Base-by-base conservation (phyloP, 2,329 filamentous ascomycete genomes). In the Botrytis tulipae region DNA sequence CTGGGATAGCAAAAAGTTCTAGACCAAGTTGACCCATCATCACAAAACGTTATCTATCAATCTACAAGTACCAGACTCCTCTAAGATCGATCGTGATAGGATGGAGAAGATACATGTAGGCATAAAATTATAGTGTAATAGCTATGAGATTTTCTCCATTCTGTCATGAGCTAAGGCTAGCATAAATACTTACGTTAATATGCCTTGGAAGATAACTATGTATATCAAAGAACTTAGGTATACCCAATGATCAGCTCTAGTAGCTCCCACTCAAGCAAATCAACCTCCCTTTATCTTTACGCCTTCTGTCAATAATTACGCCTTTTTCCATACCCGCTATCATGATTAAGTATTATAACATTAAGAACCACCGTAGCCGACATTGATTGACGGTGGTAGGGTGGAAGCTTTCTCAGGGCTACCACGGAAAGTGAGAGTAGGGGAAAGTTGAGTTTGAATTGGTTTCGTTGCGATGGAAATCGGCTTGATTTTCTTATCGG, bases 401-500 rank as follows among this genome's bases (percentile, higher is more conserved):
- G 75, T 51, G 70, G 83, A 82, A 69, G 83, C 78, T 82, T 90
- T 90, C 79, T 90, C 89, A 37, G 89, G 88, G 78, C 88, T 90
- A 76, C 87, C 87, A 78, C 89, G 86, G 82, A 88, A 88, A 78
- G 89, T 87, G 77, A 91, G 81, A 22, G 79, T 78, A 61, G 79
- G 72, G 44, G 51, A 73, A 46, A 73, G 66, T 44, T 60, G 74
- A 20, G 51, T 69, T 59, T 73, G 72, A 57, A 65, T 59, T 25
- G 73, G 73, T 71, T 75, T 76, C 14, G 72, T 70, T 3, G 71
- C 42, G 35, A 77, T 73, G 20, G 54, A 37, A 18, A 73, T 74
- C 9, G 74, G 71, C 35, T 76, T 76, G 5, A 46, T 59, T 29
- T 71, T 69, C 42, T 61, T 75, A 57, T 61, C 44, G 29, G 72